Evolutionary conservation across 495 filamentous ascomycete species (phyloP), one percentile per base, ranked within the genome.

Genomic region (Filosporella fistucella): DNA sequence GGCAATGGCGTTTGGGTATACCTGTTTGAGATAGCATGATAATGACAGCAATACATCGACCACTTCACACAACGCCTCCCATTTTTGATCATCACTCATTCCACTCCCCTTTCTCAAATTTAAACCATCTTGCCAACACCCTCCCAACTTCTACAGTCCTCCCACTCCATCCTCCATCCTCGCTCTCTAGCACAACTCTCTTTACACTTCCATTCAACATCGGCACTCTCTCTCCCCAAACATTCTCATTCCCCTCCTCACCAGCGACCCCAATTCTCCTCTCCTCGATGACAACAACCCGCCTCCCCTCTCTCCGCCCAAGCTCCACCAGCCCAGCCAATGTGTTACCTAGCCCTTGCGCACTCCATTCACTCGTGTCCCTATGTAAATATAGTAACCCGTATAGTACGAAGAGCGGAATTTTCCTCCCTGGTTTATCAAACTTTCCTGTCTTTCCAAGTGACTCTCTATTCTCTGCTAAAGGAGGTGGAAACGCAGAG

Each of bases 361-460:
- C 88, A 34, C 86, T 90, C 73, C 85, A 91, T 56, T 93, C 88
- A 45, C 78, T 77, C 4, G 86, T 91, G 22, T 71, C 64, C n/a
- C 70, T 70, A 65, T 95, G 90, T 28, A 88, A 62, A 23, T 69
- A 63, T 10, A 94, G 55, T 36, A 85, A 69, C 44, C 87, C 80
- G 49, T 87, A 77, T 10, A 91, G 62, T 11, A 81, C 71, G 12
- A 95, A 63, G 20, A 78, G 58, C 13, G 68, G 63, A 6, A 42
- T 28, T n/a, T 38, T 42, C 12, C 23, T 55, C 32, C 51, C 54
- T 17, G 18, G 18, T 26, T 42, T 55, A 14, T 56, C 30, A 21
- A 42, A 49, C 24, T 34, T 24, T 29, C 16, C 22, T 42, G 5
- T 26, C 12, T 30, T 11, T 20, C 44, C 41, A 6, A 29, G 34